phyloP scores from a whole-genome alignment of 768 basidiomycete genomes.

The Tricholoma bakamatsutake region DNA sequence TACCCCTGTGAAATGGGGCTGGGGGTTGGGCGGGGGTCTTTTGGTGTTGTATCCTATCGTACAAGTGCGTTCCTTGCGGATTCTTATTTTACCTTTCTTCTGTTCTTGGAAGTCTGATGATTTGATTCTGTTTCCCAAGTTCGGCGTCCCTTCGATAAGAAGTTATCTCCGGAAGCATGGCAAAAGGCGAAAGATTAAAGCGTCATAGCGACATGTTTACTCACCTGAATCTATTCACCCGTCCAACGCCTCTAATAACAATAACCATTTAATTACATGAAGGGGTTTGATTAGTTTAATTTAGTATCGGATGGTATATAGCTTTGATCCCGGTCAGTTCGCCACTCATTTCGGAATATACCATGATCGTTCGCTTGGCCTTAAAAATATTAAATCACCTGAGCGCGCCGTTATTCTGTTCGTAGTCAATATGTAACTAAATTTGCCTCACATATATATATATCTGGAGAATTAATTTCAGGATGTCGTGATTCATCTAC shows the following conservation, averaged over 20 bases:
- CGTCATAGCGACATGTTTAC: slow-evolving; percentile 15
- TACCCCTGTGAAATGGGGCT: slow-evolving; percentile 54
- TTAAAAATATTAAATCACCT: background rate
- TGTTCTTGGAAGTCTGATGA: slow-evolving; percentile 3
- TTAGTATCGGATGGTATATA: background rate
- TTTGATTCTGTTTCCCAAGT: slow-evolving; percentile 34
- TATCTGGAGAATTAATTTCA: background rate
- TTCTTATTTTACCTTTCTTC: background rate
- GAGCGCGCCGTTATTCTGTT: background rate
- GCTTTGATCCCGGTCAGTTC: background rate
- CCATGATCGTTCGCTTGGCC: background rate
- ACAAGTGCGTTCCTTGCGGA: slow-evolving; percentile 40
- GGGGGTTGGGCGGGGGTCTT: slow-evolving; percentile 52
- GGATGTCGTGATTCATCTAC: background rate
- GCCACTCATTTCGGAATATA: background rate
- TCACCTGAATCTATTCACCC: background rate
- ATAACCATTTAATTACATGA: no score
- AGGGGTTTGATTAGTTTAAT: background rate
- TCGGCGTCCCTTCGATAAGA: slow-evolving; percentile 56
- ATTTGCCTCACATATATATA: background rate
- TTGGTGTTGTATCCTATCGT: slow-evolving; percentile 65
- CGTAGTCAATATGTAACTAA: background rate
- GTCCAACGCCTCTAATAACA: background rate
- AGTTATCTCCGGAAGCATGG: slow-evolving; percentile 44
- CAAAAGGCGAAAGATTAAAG: slow-evolving; percentile 30